phyloP scores from a whole-genome alignment of 306 rosid species.

The Inga leiocalycina region DNA sequence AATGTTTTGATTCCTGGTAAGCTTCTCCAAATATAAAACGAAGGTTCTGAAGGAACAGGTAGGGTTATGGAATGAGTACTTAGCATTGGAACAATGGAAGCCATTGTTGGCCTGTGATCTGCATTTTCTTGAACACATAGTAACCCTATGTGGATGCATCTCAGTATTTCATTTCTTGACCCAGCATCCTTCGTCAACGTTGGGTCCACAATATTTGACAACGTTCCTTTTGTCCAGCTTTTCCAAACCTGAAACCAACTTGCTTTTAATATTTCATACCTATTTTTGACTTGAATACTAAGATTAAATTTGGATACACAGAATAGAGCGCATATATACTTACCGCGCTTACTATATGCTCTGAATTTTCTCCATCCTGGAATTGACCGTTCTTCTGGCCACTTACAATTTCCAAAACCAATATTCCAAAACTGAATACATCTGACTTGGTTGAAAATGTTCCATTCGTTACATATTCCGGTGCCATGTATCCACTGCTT shows the following conservation, averaged over 20 bases:
- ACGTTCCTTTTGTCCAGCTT: slow-evolving; percentile 37
- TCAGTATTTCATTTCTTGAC: slow-evolving; percentile 14
- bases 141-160: slow-evolving; percentile 49
- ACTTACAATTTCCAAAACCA: background rate
- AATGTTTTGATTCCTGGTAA: background rate
- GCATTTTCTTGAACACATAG: slow-evolving; percentile 13
- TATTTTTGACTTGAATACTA: no score
- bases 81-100: slow-evolving; percentile 32
- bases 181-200: background rate
- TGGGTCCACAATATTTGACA: slow-evolving; percentile 31
- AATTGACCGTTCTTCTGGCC: background rate
- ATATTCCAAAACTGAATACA: background rate
- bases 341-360: slow-evolving; percentile 14
- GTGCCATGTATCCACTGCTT: slow-evolving; percentile 2
- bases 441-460: background rate
- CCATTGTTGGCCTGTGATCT: slow-evolving; percentile 44
- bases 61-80: slow-evolving; percentile 27
- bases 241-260: slow-evolving; percentile 39
- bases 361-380: background rate
- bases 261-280: background rate
- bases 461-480: background rate
- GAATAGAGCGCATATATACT: background rate
- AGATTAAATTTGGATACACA: background rate
- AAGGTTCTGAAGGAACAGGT: slow-evolving; percentile 3
- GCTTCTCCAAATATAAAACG: background rate